phyloP scores from a whole-genome alignment of 139 green algal species.

The Coelastrella sp. region DNA sequence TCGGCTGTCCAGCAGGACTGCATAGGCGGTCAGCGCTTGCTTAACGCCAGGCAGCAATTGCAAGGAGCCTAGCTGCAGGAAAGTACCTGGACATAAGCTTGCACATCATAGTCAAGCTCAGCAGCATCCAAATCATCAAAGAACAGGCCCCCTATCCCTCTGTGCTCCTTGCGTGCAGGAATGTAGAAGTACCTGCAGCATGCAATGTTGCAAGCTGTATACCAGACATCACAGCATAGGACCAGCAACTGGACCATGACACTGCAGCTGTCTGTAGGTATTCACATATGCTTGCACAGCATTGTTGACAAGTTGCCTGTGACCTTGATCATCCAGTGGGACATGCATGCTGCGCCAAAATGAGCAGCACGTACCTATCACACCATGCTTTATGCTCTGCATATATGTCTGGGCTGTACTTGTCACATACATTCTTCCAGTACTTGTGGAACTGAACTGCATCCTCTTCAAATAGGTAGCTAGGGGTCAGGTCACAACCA shows the following conservation, averaged over 20 bases:
- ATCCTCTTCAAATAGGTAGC: constrained; percentile 88
- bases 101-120: constrained; percentile 62
- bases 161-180: constrained; percentile 91
- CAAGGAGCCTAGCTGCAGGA: too few species aligned
- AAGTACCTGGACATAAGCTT: constrained; percentile 24
- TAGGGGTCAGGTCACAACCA: constrained; percentile 95
- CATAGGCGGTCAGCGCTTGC: too few species aligned
- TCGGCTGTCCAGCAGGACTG: too few species aligned
- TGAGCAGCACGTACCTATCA: constrained; percentile 73
- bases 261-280: too few species aligned
- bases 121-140: constrained; percentile 91
- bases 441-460: constrained; percentile 83
- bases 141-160: constrained; percentile 96
- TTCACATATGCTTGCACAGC: too few species aligned
- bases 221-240: too few species aligned
- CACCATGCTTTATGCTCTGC: constrained; percentile 90
- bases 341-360: neutral
- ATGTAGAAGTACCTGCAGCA: constrained; percentile 96
- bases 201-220: too few species aligned
- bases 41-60: too few species aligned
- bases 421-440: constrained; percentile 88
- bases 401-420: constrained; percentile 82
- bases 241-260: too few species aligned
- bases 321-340: too few species aligned
- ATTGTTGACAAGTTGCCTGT: too few species aligned